These are phyloP conservation scores for Centaurea solstitialis DNA, from an alignment of 129 eudicot species.

Conservation along the genomic window DNA sequence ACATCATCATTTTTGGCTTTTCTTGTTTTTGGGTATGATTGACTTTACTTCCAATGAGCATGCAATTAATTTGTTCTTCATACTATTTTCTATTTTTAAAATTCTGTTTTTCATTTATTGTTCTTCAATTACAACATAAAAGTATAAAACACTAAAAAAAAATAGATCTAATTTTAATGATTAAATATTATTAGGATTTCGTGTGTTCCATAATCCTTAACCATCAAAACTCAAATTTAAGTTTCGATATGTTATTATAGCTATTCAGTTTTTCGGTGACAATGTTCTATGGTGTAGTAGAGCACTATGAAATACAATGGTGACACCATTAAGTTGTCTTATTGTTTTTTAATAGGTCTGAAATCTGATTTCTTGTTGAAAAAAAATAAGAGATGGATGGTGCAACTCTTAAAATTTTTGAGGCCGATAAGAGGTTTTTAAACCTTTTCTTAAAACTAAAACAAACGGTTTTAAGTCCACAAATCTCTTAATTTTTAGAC, in stretches of 20 bases:
- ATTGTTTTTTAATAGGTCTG: too few relatives aligned
- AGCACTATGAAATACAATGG: too few relatives aligned
- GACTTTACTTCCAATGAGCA: conserved; percentile 30
- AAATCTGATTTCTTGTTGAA: too few relatives aligned
- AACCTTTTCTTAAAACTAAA: too few relatives aligned
- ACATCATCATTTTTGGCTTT: neutral
- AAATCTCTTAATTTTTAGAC: too few relatives aligned
- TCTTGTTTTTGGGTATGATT: conserved; percentile 24
- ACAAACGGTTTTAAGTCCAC: too few relatives aligned
- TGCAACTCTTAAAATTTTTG: too few relatives aligned
- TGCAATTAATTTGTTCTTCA: conserved; percentile 32
- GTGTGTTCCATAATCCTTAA: too few relatives aligned
- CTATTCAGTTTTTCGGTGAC: neutral
- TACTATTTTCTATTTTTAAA: neutral
- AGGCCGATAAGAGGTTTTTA: too few relatives aligned
- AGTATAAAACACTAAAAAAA: neutral
- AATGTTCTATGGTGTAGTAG: too few relatives aligned
- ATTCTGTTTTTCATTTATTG: neutral
- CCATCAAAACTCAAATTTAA: neutral
- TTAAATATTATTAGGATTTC: neutral
- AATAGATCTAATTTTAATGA: neutral
- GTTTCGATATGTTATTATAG: neutral
- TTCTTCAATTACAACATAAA: neutral
- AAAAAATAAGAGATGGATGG: too few relatives aligned
- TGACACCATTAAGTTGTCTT: too few relatives aligned